Conservation (phyloP, 1,284 basidiomycete species). For the Malassezia sympodialis region DNA sequence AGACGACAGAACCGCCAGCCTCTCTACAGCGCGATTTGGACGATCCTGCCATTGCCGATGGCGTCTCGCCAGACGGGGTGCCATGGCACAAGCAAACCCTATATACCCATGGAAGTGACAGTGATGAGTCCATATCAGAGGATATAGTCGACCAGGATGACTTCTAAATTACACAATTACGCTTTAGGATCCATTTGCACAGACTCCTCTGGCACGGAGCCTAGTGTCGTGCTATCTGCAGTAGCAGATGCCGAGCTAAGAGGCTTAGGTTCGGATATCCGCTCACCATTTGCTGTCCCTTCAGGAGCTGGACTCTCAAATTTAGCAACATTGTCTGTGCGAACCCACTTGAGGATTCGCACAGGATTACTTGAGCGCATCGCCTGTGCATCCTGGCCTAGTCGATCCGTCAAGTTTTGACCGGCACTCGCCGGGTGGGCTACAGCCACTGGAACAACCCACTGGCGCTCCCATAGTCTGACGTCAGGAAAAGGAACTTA, state of each 20-base stretch:
- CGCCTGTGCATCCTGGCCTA: conserved; percentile 7
- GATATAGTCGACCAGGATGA: background rate
- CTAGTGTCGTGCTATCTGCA: background rate
- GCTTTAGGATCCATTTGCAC: background rate
- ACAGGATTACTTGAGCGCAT: conserved; percentile 15
- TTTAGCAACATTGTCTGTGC: background rate
- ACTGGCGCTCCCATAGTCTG: conserved; percentile 6
- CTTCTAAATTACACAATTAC: background rate
- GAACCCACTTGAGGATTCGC: conserved; percentile 15
- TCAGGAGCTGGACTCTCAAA: background rate
- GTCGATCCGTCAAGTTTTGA: conserved; percentile 5
- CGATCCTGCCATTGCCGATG: conserved; percentile 9
- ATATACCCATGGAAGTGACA: conserved; percentile 1
- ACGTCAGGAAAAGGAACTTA: background rate
- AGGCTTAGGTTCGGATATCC: background rate
- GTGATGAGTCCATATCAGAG: conserved; percentile 9
- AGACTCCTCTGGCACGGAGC: background rate
- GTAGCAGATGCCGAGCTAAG: background rate
- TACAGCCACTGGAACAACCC: conserved; percentile 10
- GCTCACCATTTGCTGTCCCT: background rate
- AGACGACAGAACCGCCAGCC: background rate
- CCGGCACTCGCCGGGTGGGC: background rate
- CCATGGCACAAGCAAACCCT: conserved; percentile 5
- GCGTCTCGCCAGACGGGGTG: background rate
- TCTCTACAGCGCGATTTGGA: conserved; percentile 14